These are phyloP conservation scores for Meira miltonrushii DNA, from an alignment of 1,284 basidiomycete genomes.

Conservation along the genomic window DNA sequence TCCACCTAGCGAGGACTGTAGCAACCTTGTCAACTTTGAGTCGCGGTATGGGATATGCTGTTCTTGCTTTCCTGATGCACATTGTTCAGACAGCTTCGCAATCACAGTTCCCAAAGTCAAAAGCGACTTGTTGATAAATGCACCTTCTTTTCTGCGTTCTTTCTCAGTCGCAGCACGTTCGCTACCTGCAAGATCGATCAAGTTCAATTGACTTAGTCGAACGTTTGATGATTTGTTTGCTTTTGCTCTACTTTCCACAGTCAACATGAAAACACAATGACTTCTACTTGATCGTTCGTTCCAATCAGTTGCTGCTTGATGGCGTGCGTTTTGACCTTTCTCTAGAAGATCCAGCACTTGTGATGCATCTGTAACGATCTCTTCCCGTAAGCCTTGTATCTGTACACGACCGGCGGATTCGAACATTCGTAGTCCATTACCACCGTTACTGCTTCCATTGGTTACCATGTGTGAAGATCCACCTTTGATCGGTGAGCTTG, in stretches of 20 bases:
- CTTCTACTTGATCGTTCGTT: constrained; percentile 90
- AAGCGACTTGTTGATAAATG: constrained; percentile 52
- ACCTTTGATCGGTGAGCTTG: constrained; percentile 24
- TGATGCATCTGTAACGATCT: constrained; percentile 57
- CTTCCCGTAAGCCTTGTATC: constrained; percentile 57
- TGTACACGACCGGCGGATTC: constrained; percentile 54
- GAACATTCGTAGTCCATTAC: constrained; percentile 33
- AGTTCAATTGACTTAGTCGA: constrained; percentile 54
- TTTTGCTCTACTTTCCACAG: constrained; percentile 43
- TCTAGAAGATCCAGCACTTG: constrained; percentile 64
- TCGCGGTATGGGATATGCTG: constrained; percentile 87
- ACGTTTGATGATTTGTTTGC: constrained; percentile 24
- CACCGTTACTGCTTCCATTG: background rate
- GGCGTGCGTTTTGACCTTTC: constrained; percentile 76
- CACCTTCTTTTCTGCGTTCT: constrained; percentile 58
- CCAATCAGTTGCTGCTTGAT: constrained; percentile 95
- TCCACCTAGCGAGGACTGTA: constrained; percentile 88
- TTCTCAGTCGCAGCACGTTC: constrained; percentile 59
- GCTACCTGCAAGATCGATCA: constrained; percentile 60
- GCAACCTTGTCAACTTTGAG: constrained; percentile 83
- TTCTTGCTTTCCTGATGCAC: constrained; percentile 4
- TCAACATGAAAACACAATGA: constrained; percentile 67
- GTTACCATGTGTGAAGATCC: constrained; percentile 16
- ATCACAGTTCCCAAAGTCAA: constrained; percentile 59
- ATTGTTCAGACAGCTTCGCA: constrained; percentile 57